These are phyloP conservation scores for Sphaerosporella brunnea DNA, from an alignment of 495 filamentous ascomycete species.

Conservation along the genomic window DNA sequence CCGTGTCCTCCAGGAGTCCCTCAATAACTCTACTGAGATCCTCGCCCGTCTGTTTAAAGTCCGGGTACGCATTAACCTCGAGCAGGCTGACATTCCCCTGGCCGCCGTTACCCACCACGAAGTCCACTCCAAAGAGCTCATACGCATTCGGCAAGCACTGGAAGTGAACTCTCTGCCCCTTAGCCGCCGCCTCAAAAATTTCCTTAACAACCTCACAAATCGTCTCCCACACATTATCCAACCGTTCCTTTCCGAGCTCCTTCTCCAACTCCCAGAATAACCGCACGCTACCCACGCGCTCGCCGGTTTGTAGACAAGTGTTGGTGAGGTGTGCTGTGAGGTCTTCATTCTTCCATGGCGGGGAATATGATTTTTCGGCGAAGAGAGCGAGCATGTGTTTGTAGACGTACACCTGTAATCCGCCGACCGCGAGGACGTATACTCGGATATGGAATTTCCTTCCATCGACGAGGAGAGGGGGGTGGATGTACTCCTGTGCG, in stretches of 20 bases:
- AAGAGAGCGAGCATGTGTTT: slow-evolving; percentile 83
- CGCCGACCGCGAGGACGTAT: slow-evolving; percentile 68
- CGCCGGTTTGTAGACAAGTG: slow-evolving; percentile 63
- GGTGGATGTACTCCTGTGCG: slow-evolving; percentile 87
- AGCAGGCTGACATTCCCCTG: slow-evolving; percentile 57
- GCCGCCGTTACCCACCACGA: slow-evolving; percentile 52
- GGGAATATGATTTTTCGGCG: slow-evolving; percentile 47
- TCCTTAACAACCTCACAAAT: slow-evolving; percentile 51
- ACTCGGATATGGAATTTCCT: slow-evolving; percentile 90
- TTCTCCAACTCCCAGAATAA: slow-evolving; percentile 51
- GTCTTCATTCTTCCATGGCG: slow-evolving; percentile 34
- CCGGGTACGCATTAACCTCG: slow-evolving; percentile 93
- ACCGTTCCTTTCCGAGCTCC: not conserved
- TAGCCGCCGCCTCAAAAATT: slow-evolving; percentile 51
- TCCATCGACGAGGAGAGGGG: slow-evolving; percentile 58
- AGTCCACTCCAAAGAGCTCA: slow-evolving; percentile 85
- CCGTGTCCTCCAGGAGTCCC: slow-evolving; percentile 56
- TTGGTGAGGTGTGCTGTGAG: slow-evolving; percentile 74
- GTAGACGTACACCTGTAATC: slow-evolving; percentile 71
- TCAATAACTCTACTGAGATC: slow-evolving; percentile 49
- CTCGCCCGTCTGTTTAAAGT: slow-evolving; percentile 78
- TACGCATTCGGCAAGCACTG: slow-evolving; percentile 74
- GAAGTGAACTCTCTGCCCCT: slow-evolving; percentile 74
- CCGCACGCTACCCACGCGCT: slow-evolving; percentile 42
- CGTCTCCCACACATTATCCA: slow-evolving; percentile 44